Base-by-base conservation (phyloP, 2,329 filamentous ascomycete species). In the Cladophialophora psammophila region DNA sequence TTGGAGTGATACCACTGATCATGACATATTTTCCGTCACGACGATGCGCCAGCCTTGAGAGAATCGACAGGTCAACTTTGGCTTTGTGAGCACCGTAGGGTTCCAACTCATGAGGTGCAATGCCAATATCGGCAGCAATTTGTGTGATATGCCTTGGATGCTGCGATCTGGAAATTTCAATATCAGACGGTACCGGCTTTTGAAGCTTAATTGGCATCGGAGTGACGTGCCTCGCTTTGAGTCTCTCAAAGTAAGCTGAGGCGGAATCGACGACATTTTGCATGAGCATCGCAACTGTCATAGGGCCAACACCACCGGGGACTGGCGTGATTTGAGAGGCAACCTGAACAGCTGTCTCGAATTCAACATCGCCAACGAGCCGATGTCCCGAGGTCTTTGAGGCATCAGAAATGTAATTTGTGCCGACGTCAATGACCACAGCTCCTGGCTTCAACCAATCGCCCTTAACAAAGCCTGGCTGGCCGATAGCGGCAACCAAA, bases 231-330 rank as follows among this genome's bases (percentile, higher is more conserved):
- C 95, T 88, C 69, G 90, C 84, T 81, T 92, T 96, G 78, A 96
- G 91, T 68, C 87, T 87, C 71, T 95, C 92, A 71, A 95, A 95
- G 76, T 92, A 94, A 65, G 87, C 83, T 57, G 89, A 90, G 40
- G 95, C 91, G 38, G 94, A 90, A 73, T 94, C 91, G 63, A 98
- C 91, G 8, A 98, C 94, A 76, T 99, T 99, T 80, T 96, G 92
- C 74, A 99, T 83, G 56, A 99, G 85, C 95, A 99, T 99, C 67
- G 95, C 95, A 70, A 99, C 94, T 2, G 95, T 99, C 95, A 99
- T 99, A 59, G 95, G 95, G 0, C 95, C 95, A 66, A 99, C 95
- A 79, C 95, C 95, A 65, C 95, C 95, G 1, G 95, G 95, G 1
- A 99, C 95, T 0, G 95, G 95, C 2, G 95, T 99, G 76, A 99